Evolutionary conservation across 2,329 filamentous ascomycete genomes (phyloP), one percentile per base, ranked within the genome.

Genomic region (Fusarium avenaceum): DNA sequence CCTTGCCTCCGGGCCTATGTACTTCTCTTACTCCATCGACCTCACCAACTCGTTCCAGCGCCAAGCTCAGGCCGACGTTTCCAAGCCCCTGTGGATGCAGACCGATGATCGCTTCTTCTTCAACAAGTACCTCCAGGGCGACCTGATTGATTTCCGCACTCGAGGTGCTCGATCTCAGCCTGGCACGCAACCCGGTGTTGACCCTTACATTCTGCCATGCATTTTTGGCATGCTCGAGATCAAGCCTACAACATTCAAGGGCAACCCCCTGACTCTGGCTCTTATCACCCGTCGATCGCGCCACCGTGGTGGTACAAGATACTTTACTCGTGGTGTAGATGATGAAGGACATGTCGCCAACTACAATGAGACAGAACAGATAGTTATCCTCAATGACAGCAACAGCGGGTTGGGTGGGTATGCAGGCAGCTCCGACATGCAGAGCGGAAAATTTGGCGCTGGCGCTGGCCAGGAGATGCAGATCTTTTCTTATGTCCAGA

Each of bases 31-130:
- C 83, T 95, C 94, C 10, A 89, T 97, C 78, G 96, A 99, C 80
- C 87, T 99, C 69, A 99, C 96, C 72, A 99, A 97, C 84, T 94
- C 89, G 77, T 97, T 98, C 83, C 96, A 99, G 82, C 90, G 96
- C 68, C 96, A 98, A 78, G 90, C 94, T 5, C 89, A 94, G 71
- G 84, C 89, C 69, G 89, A 97, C 77, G 81, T 83, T 57, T 86
- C 87, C 17, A 83, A 86, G 56, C 94, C 96, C 14, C 81, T 98
- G 59, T 99, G 96, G 96, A 90, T 92, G 84, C 86, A 94, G 72
- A 91, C 95, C 67, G 96, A 99, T 79, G 94, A 98, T 77, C 93
- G 96, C 69, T 99, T 99, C 85, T 99, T 97, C 84, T 99, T 95
- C 93, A 99, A 99, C 81, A 90, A 91, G 68, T 96, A 97, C 79